These are phyloP conservation scores for Helianthus annuus DNA, from an alignment of 129 eudicot species.

Conservation along the genomic window DNA sequence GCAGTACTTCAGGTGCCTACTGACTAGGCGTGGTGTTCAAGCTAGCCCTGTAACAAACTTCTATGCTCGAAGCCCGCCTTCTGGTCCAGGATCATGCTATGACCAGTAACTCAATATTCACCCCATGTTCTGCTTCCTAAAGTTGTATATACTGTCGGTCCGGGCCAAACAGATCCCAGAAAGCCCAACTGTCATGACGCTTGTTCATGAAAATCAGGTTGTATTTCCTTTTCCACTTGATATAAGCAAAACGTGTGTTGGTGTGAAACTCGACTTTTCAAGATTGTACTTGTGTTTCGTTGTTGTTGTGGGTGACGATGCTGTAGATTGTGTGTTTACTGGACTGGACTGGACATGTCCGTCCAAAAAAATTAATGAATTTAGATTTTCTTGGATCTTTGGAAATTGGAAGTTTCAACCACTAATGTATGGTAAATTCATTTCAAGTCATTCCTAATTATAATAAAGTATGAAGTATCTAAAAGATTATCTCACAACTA, in stretches of 20 bases:
- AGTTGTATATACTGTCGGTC: conserved; percentile 14
- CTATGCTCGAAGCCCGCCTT: conserved; percentile 76
- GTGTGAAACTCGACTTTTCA: conserved; percentile 8
- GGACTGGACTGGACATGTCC: background rate
- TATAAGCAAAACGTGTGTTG: conserved; percentile 21
- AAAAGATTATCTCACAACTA: too few relatives aligned
- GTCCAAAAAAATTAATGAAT: background rate
- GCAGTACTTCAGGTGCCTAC: conserved; percentile 77
- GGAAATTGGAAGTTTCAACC: background rate
- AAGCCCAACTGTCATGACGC: conserved; percentile 6
- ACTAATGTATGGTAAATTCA: background rate
- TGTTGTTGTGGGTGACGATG: conserved; percentile 18
- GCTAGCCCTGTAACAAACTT: conserved; percentile 81
- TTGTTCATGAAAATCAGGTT: background rate
- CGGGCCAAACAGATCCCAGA: conserved; percentile 11
- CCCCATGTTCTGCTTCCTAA: conserved; percentile 4
- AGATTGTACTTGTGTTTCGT: background rate
- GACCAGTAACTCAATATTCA: conserved; percentile 45
- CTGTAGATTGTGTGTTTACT: conserved; percentile 17
- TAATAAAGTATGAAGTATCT: background rate
- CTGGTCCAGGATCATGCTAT: conserved; percentile 90
- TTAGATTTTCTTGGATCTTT: background rate
- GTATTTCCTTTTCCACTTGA: conserved; percentile 7
- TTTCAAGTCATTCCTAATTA: background rate
- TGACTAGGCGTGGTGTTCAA: conserved; percentile 86